Evolutionary conservation across 176 grass and related monocot species (phyloP).

Genomic region (Triticum turgidum): DNA sequence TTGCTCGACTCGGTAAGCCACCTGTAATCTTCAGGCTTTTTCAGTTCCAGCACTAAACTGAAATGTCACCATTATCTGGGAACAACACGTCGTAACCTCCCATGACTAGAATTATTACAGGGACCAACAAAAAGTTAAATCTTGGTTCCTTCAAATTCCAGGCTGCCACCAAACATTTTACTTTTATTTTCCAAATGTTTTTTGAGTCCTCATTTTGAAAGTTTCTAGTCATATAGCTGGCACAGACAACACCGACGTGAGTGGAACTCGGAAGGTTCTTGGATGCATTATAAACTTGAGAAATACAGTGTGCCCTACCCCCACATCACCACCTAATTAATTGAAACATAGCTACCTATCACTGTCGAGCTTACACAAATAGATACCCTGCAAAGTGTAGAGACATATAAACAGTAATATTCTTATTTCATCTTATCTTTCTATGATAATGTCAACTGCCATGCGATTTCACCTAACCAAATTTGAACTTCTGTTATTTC

Average conservation of each 20-base stretch:
- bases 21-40: background rate
- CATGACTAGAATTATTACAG: background rate
- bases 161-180: background rate
- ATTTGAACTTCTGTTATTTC: conserved; percentile 3
- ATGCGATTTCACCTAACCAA: conserved; percentile 22
- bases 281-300: conserved; percentile 11
- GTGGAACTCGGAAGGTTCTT: conserved; percentile 19
- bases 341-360: conserved; percentile 26
- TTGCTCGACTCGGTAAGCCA: conserved; percentile 60
- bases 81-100: background rate
- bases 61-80: conserved; percentile 22
- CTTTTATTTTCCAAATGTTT: background rate
- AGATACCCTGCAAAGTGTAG: background rate
- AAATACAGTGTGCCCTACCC: background rate
- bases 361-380: background rate
- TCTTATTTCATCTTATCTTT: background rate
- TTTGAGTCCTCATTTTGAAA: background rate
- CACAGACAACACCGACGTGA: conserved; percentile 11
- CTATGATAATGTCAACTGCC: background rate
- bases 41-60: background rate
- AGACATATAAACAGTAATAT: background rate
- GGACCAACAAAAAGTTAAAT: background rate
- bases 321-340: conserved; percentile 4
- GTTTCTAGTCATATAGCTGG: background rate
- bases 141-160: background rate